A percentile compares a stretch with the other conserved stretches of the same genome.
These are phyloP conservation scores for Dicorynia guianensis DNA, from an alignment of 306 rosid species.

Conservation along the genomic window DNA sequence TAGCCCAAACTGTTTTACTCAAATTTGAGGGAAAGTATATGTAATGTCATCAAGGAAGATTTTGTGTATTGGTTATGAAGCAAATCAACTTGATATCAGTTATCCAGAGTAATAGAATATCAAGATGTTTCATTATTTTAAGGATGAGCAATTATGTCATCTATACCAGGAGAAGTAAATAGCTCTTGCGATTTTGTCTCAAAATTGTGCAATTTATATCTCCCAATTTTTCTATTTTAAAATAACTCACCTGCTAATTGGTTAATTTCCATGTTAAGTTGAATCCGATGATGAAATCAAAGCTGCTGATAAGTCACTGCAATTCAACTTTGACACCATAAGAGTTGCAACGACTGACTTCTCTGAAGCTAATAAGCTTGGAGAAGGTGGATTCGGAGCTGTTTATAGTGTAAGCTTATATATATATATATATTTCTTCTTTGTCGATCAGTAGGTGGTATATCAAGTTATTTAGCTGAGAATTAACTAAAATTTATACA, in stretches of 20 bases:
- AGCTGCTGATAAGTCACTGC: constrained; percentile 39
- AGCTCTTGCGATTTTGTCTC: too few relatives aligned
- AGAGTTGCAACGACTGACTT: constrained; percentile 51
- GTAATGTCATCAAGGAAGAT: neutral
- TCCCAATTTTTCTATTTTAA: too few relatives aligned
- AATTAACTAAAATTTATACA: too few relatives aligned
- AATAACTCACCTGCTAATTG: neutral
- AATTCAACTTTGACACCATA: constrained; percentile 43
- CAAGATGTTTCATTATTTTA: too few relatives aligned
- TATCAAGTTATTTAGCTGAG: too few relatives aligned
- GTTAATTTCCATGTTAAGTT: neutral
- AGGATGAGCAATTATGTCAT: too few relatives aligned
- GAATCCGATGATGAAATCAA: constrained; percentile 25
- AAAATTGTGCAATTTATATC: too few relatives aligned
- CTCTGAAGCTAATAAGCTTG: constrained; percentile 55
- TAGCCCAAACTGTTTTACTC: neutral
- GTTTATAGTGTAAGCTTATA: constrained; percentile 52
- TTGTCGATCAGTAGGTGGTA: too few relatives aligned
- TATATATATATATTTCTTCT: too few relatives aligned
- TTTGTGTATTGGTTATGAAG: neutral
- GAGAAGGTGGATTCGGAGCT: constrained; percentile 66
- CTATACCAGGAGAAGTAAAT: too few relatives aligned
- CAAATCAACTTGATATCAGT: too few relatives aligned
- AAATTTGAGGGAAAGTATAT: neutral
- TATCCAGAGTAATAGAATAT: too few relatives aligned